Base-by-base conservation (phyloP, 2,329 filamentous ascomycete genomes). In the Elsinoe fawcettii region DNA sequence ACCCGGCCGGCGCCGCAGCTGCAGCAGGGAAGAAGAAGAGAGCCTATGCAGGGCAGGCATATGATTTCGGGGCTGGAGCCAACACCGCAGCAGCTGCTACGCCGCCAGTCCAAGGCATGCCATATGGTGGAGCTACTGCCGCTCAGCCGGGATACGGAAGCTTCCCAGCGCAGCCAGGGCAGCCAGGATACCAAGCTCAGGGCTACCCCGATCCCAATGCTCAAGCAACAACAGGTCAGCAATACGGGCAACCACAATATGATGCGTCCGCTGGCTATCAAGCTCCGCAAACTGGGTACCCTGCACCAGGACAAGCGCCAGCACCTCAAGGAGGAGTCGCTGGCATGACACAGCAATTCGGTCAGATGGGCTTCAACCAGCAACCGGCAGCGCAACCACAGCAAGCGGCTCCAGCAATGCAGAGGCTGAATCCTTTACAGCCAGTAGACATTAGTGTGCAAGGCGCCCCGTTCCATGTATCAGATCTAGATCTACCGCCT, bases 1-100 rank as follows among this genome's bases (percentile, higher is more conserved):
- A 59, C 20, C 39, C 59, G 22, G 59, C 64, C 34, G 63, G 64
- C 9, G 63, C 64, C 30, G 53, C 62, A 12, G 56, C 59, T 30
- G 63, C 60, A 25, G 65, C 62, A 14, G 64, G 60, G 20, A 90
- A 90, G 77, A 96, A 96, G 83, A 96, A 95, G 81, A 83, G 90
- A 77, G 86, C 88, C 58, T 97, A 97, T 76, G 93, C 93, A 56
- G 89, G 89, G 58, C 88, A 95, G 72, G 92, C 92, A 46, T 99
- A 95, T 73, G 92, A 95, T 59, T 93, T 97, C 66, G 90, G 88
- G 51, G 88, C 88, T 66, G 90, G 88, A 53, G 88, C 88, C 68
- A 97, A 97, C 79, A 84, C 34, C 47, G 65, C 72, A 74, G 69
- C 67, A 71, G 63, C 66, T 72, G 62, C 66, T 64, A 63, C 66